Conservation (phyloP, 2,329 filamentous ascomycete genomes). For the Thermomyces lanuginosus region DNA sequence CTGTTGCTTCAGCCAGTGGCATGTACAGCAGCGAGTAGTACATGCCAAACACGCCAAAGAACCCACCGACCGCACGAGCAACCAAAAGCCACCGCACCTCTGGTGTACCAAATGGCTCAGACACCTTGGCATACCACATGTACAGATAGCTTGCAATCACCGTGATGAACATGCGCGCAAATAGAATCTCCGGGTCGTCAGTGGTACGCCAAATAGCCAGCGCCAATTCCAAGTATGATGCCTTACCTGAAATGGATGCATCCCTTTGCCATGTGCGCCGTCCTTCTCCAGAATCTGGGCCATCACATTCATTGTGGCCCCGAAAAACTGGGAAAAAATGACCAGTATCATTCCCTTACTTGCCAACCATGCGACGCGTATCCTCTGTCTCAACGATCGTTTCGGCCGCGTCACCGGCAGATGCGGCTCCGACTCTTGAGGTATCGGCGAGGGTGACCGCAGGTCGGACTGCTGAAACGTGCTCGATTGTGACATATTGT, state of each 20-base stretch:
- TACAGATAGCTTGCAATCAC: slow-evolving; percentile 49
- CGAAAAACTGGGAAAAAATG: slow-evolving; percentile 62
- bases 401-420: slow-evolving; percentile 1
- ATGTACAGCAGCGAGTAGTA: slow-evolving; percentile 63
- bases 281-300: slow-evolving; percentile 57
- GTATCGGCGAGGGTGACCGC: slow-evolving; percentile 5
- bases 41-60: slow-evolving; percentile 66
- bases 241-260: slow-evolving; percentile 59
- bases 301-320: slow-evolving; percentile 68
- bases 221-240: too few relatives aligned
- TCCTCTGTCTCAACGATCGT: slow-evolving; percentile 14
- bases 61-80: slow-evolving; percentile 51
- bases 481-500: slow-evolving; percentile 6
- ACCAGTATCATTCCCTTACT: slow-evolving; percentile 64
- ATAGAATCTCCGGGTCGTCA: slow-evolving; percentile 42
- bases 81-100: slow-evolving; percentile 53
- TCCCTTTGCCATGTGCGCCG: slow-evolving; percentile 48
- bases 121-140: slow-evolving; percentile 54
- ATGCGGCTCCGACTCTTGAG: slow-evolving; percentile 6
- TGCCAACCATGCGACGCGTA: slow-evolving; percentile 34
- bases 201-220: too few relatives aligned
- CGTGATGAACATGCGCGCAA: slow-evolving; percentile 63
- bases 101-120: slow-evolving; percentile 51
- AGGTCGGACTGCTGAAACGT: slow-evolving; percentile 4
- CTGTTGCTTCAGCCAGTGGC: slow-evolving; percentile 71